These are phyloP conservation scores for Simmondsia chinensis DNA, from an alignment of 148 eudicot species.

Conservation along the genomic window DNA sequence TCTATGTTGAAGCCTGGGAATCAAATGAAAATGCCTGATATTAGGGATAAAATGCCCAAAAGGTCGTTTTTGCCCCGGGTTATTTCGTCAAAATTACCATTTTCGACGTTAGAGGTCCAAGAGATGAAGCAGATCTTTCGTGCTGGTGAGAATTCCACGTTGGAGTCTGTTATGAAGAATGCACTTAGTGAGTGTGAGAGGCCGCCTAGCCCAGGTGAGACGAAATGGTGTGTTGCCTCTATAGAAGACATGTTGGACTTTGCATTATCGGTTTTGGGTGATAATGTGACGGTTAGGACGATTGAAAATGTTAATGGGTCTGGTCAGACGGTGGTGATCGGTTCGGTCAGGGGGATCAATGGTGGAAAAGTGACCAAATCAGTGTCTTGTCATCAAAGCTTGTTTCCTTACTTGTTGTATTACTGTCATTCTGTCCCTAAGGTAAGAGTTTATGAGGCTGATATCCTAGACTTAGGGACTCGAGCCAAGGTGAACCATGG, in stretches of 20 bases:
- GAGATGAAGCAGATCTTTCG: constrained; percentile 35
- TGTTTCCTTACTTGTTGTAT: constrained; percentile 73
- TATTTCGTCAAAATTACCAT: constrained; percentile 57
- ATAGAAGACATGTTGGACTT: constrained; percentile 90
- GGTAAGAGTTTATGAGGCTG: constrained; percentile 69
- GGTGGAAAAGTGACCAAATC: constrained; percentile 69
- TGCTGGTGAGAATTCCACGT: constrained; percentile 25
- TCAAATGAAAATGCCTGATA: constrained; percentile 68
- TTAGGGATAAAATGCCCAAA: constrained; percentile 65
- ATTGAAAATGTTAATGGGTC: constrained; percentile 61
- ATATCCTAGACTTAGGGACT: constrained; percentile 43
- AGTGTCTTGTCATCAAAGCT: constrained; percentile 91
- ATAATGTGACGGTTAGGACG: constrained; percentile 44
- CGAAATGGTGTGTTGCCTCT: constrained; percentile 72
- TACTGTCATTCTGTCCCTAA: constrained; percentile 97
- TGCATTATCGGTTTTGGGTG: constrained; percentile 48
- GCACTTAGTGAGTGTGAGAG: constrained; percentile 71
- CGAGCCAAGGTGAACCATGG: constrained; percentile 56
- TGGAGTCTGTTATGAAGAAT: constrained; percentile 31
- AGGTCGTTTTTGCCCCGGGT: constrained; percentile 78
- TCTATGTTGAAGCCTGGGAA: constrained; percentile 48
- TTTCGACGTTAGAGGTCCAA: constrained; percentile 22
- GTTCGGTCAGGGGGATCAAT: constrained; percentile 53
- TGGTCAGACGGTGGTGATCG: constrained; percentile 41
- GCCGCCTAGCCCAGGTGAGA: constrained; percentile 54